Base-by-base conservation (phyloP, 192 early-diverging fungal genomes). In the Coemansia sp. region DNA sequence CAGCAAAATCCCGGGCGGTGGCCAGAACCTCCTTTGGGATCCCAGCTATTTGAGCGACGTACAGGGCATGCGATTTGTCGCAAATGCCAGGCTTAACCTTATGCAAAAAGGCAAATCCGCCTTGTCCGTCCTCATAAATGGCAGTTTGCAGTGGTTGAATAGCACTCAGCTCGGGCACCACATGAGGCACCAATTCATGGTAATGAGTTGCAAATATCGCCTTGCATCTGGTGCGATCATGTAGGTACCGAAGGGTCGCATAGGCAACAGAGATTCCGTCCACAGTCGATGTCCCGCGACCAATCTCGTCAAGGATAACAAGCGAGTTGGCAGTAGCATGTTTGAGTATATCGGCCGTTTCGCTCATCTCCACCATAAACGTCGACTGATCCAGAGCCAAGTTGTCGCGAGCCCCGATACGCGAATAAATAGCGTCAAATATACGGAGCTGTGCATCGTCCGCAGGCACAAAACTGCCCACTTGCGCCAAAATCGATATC, bases 241-340 rank as follows among this genome's bases (percentile, higher is more conserved):
- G 84, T 20, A 94, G 58, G 36, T 89, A 78, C 64, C 86, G 72
- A 11, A 92, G 75, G 0, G 88, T 89, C 1, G 92, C 89, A 62
- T 89, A 92, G 3, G 92, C 90, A 41, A 94, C 87, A 24, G 90
- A 86, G 8, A 91, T 80, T 7, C 91, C 92, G 55, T 94, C 92
- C 16, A 83, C 46, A 4, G 89, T 91, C 0, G 83, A 70, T 2
- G 74, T 85, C 46, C 83, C 83, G 10, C 95, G 73, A 10, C 95
- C 96, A 41, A 98, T 88, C 79, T 98, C 96, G 70, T 98, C 96
- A 64, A 98, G 92, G 64, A 98, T 89, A 0, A 98, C 90, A 53
- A 98, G 76, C 43, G 89, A 90, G 7, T 76, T 63, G 10, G 83
- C 74, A 2, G 89, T 92, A 10, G 88, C 89, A 49, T 92, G 87